Conservation (phyloP, 225 moss, liverwort and hornwort genomes). For the Antitrichia curtipendula region DNA sequence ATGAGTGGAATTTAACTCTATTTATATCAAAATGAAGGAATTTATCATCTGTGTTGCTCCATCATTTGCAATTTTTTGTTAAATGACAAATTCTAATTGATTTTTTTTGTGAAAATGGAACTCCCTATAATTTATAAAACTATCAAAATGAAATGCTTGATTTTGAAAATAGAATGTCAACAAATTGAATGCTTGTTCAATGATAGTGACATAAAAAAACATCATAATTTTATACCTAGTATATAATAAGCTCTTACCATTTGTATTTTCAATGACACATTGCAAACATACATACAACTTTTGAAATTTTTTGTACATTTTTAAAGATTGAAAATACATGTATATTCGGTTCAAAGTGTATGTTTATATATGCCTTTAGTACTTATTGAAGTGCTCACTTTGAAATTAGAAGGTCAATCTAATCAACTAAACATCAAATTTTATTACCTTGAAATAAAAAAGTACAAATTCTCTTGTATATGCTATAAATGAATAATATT, state of each 20-base stretch:
- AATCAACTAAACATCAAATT: neutral
- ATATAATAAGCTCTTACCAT: neutral
- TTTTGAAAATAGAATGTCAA: neutral
- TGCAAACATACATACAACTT: neutral
- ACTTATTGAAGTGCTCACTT: neutral
- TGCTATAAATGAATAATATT: neutral
- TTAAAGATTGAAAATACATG: neutral
- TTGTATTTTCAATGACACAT: neutral
- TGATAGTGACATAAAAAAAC: neutral
- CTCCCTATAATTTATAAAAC: no score
- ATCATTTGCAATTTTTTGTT: neutral
- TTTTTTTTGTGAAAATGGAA: neutral
- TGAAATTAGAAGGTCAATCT: neutral
- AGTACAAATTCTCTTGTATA: no score
- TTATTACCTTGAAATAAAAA: neutral
- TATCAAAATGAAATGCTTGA: neutral
- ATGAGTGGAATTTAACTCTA: neutral
- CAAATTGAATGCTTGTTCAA: neutral
- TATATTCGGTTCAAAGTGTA: neutral
- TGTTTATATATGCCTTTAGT: neutral
- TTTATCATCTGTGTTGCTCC: neutral
- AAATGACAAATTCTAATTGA: neutral
- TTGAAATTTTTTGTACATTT: neutral
- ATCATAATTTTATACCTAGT: neutral
- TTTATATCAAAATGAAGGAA: neutral